Conservation (phyloP, 2,329 filamentous ascomycete species). For the Tolypocladium pustulatum region DNA sequence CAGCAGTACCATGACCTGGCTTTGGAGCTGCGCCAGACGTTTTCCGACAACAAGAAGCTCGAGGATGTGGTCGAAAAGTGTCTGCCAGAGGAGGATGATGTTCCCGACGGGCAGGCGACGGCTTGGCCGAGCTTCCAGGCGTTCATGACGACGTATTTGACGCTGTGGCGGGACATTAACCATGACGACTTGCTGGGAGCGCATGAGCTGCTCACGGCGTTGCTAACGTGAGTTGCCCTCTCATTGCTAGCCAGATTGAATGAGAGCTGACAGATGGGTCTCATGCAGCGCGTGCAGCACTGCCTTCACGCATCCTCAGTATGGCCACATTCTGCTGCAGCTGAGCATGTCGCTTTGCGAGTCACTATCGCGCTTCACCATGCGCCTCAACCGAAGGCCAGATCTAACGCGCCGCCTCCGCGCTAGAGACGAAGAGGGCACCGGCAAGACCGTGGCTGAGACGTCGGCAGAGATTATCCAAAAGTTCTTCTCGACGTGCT, state of each 20-base stretch:
- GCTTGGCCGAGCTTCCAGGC: slow-evolving; percentile 67
- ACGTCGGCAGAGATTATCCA: slow-evolving; percentile 81
- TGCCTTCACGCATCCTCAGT: slow-evolving; percentile 67
- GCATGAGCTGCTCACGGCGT: slow-evolving; percentile 60
- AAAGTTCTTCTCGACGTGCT: slow-evolving; percentile 80
- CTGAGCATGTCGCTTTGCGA: slow-evolving; percentile 75
- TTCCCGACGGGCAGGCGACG: slow-evolving; percentile 51
- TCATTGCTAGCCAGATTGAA: background rate
- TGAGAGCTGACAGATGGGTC: background rate
- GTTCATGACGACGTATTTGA: slow-evolving; percentile 73
- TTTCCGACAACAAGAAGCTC: slow-evolving; percentile 38
- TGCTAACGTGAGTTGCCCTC: slow-evolving; percentile 55
- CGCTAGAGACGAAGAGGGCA: slow-evolving; percentile 49
- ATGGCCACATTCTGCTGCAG: slow-evolving; percentile 72
- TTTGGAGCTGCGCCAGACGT: slow-evolving; percentile 52
- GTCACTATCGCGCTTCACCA: slow-evolving; percentile 70
- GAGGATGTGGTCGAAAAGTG: slow-evolving; percentile 52
- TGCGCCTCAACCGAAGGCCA: slow-evolving; percentile 71
- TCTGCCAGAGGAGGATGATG: slow-evolving; percentile 49
- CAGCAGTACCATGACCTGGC: slow-evolving; percentile 59
- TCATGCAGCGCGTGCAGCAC: slow-evolving; percentile 62
- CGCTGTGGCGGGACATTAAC: slow-evolving; percentile 72
- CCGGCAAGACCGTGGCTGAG: slow-evolving; percentile 72
- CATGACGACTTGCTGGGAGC: slow-evolving; percentile 64
- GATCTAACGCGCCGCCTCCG: slow-evolving; percentile 62